phyloP scores from a whole-genome alignment of 2,329 filamentous ascomycete genomes.

The Arthrobotrys pseudoclavata region DNA sequence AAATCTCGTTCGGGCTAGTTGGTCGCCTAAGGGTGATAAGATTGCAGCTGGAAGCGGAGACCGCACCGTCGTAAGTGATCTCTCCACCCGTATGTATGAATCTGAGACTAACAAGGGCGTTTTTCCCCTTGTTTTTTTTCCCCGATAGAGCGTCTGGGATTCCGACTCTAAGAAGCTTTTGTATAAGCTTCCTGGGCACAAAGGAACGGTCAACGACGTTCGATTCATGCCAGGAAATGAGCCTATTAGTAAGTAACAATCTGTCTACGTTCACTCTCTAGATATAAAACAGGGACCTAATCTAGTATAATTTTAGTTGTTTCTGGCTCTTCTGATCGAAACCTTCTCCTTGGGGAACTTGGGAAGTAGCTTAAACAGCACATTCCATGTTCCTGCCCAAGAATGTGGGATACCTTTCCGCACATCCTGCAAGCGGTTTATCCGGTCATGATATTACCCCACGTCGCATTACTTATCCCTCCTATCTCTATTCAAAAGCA shows the following conservation, averaged over 20 bases:
- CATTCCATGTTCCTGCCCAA: background rate
- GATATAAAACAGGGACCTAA: constrained; percentile 8
- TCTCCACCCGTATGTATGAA: background rate
- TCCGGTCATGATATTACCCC: background rate
- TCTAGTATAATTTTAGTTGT: constrained; percentile 73
- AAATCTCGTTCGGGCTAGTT: constrained; percentile 90
- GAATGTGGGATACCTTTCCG: background rate
- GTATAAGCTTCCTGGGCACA: constrained; percentile 95
- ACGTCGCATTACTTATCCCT: background rate
- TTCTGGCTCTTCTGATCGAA: constrained; percentile 90
- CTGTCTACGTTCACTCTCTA: background rate
- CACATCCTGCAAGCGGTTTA: background rate
- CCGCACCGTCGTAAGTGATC: constrained; percentile 77
- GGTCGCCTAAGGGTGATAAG: constrained; percentile 86
- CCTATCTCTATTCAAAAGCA: constrained; percentile 1
- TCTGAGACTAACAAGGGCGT: constrained; percentile 2
- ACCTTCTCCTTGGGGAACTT: constrained; percentile 84
- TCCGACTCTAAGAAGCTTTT: constrained; percentile 87
- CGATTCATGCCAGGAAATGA: constrained; percentile 88
- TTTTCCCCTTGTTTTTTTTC: background rate
- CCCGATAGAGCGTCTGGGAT: constrained; percentile 77
- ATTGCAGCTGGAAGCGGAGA: constrained; percentile 92
- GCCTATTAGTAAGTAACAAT: constrained; percentile 81
- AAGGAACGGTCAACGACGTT: constrained; percentile 93
- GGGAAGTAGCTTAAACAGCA: constrained; percentile 59